These are phyloP conservation scores for Candida khao-thaluensis DNA, from an alignment of 805 yeast genomes.

Conservation along the genomic window DNA sequence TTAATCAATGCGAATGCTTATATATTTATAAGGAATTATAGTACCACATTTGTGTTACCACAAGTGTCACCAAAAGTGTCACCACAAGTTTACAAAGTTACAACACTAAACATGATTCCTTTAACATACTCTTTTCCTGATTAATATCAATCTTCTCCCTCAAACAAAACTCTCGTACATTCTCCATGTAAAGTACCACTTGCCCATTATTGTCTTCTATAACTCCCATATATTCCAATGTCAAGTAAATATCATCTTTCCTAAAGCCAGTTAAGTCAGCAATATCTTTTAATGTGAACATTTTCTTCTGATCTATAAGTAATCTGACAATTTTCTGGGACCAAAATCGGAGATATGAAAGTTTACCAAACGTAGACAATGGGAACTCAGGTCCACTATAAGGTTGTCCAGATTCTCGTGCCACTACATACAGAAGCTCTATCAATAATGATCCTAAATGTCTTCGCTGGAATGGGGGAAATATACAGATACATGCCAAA, in stretches of 20 bases:
- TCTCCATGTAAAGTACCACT: conserved; percentile 14
- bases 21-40: too few species aligned
- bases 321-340: conserved; percentile 38
- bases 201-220: conserved; percentile 10
- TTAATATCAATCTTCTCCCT: conserved; percentile 22
- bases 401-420: conserved; percentile 52
- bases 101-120: conserved; percentile 26
- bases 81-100: neutral
- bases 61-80: too few species aligned
- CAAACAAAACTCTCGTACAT: conserved; percentile 30
- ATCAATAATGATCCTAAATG: conserved; percentile 78
- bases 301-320: conserved; percentile 4
- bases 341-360: conserved; percentile 79
- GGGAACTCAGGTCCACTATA: conserved; percentile 93
- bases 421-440: conserved; percentile 77
- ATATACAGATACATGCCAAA: conserved; percentile 84
- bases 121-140: conserved; percentile 28
- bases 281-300: conserved; percentile 47
- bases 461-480: conserved; percentile 87
- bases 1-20: too few species aligned
- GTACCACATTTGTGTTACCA: too few species aligned
- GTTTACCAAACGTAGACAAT: conserved; percentile 74
- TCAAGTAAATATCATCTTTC: conserved; percentile 55
- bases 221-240: conserved; percentile 55
- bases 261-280: conserved; percentile 63